Percentiles rank a stretch among this genome's conserved stretches.
phyloP scores from a whole-genome alignment of 352 stramenopile species.

The Phytophthora pistaciae region DNA sequence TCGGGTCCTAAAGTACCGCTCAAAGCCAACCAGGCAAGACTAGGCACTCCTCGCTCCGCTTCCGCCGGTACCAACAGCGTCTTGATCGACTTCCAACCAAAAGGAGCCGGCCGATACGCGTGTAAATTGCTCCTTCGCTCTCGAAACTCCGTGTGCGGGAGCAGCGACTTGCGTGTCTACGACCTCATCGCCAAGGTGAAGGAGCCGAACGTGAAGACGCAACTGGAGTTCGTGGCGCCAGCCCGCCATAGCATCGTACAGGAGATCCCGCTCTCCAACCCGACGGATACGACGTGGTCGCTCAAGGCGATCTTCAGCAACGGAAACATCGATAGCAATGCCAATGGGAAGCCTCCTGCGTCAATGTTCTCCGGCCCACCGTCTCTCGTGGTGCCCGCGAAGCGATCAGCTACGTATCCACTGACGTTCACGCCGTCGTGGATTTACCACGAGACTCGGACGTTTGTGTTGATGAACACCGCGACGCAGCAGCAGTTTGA shows the following conservation, averaged over 20 bases:
- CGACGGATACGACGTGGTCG: conserved; percentile 83
- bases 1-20: conserved; percentile 28
- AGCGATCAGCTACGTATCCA: conserved; percentile 76
- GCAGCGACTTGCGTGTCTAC: conserved; percentile 85
- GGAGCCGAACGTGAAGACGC: conserved; percentile 85
- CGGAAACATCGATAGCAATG: conserved; percentile 21
- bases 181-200: conserved; percentile 88
- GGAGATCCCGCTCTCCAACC: conserved; percentile 93
- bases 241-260: conserved; percentile 91
- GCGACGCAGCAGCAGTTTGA: conserved; percentile 90
- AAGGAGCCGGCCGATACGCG: conserved; percentile 71
- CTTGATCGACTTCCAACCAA: conserved; percentile 80
- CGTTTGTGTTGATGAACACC: conserved; percentile 83
- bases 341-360: conserved; percentile 7
- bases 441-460: conserved; percentile 79
- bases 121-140: conserved; percentile 78
- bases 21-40: conserved; percentile 58
- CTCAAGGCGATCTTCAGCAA: conserved; percentile 73
- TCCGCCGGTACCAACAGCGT: conserved; percentile 54
- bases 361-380: conserved; percentile 80
- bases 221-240: conserved; percentile 90
- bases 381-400: conserved; percentile 73
- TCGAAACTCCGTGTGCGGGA: conserved; percentile 66
- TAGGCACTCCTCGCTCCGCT: conserved; percentile 55
- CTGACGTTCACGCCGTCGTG: conserved; percentile 87